Evolutionary conservation across 2,329 filamentous ascomycete genomes (phyloP).

Genomic region (Claviceps maximensis): DNA sequence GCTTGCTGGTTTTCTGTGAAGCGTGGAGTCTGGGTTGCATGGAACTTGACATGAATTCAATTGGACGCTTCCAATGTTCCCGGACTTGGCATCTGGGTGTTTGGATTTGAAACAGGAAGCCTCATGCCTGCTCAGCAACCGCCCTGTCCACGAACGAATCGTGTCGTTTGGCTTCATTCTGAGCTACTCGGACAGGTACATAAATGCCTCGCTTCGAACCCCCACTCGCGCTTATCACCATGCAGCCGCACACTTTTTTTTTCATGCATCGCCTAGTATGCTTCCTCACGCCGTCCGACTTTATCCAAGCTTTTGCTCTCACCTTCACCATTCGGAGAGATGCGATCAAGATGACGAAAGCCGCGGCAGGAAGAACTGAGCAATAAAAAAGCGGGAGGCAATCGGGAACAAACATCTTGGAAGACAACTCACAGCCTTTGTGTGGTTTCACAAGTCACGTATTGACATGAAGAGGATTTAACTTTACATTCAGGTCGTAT

Average conservation of each 20-base stretch:
- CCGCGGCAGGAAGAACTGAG: neutral
- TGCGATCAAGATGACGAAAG: neutral
- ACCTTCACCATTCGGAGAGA: no score
- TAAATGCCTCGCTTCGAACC: neutral
- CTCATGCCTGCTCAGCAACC: neutral
- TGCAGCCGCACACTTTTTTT: neutral
- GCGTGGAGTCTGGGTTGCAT: no score
- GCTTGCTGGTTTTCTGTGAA: neutral
- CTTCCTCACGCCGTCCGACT: neutral
- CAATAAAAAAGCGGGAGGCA: no score
- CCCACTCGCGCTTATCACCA: neutral
- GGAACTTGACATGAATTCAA: neutral
- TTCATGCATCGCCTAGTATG: neutral
- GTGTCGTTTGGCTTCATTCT: neutral
- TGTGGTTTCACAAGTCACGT: neutral
- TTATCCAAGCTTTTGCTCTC: neutral
- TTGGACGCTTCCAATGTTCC: neutral
- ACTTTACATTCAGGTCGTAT: neutral
- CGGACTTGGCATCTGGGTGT: neutral
- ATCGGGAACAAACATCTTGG: neutral
- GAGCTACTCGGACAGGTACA: neutral
- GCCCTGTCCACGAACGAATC: neutral
- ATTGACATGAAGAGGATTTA: neutral
- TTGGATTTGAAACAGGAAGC: no score
- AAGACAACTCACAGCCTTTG: neutral